Conservation (phyloP, 2,329 filamentous ascomycete species). For the Tolypocladium paradoxum region DNA sequence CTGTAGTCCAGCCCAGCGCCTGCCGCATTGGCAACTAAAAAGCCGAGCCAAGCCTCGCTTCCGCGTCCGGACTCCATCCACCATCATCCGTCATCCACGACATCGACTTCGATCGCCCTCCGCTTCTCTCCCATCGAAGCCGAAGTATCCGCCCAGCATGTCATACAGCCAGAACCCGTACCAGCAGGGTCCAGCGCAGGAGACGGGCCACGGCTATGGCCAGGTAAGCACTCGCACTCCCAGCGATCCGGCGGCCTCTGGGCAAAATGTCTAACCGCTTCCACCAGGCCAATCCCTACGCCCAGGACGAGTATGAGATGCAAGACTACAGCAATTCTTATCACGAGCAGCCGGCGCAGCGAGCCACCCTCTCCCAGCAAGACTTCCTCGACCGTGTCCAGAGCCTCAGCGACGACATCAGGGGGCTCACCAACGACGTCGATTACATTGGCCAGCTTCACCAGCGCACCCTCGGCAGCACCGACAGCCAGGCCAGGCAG, state of each 20-base stretch:
- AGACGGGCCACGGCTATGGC: slow-evolving; percentile 8
- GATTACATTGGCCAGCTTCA: slow-evolving; percentile 58
- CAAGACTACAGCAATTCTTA: slow-evolving; percentile 34
- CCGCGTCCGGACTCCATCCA: background rate
- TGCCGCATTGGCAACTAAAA: background rate
- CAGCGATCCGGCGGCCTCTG: background rate
- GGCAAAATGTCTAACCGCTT: background rate
- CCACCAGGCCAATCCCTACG: slow-evolving; percentile 7
- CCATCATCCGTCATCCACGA: background rate
- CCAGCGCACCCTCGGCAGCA: slow-evolving; percentile 58
- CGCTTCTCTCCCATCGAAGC: background rate
- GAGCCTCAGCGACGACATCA: slow-evolving; percentile 57
- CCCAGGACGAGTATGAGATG: slow-evolving; percentile 34
- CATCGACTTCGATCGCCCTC: background rate
- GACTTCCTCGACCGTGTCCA: slow-evolving; percentile 61
- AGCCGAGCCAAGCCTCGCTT: background rate
- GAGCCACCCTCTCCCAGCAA: slow-evolving; percentile 40
- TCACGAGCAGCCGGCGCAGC: slow-evolving; percentile 15
- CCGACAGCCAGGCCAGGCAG: slow-evolving; percentile 43
- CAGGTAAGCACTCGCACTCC: slow-evolving; percentile 6
- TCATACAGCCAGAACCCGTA: slow-evolving; percentile 13
- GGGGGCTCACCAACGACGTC: slow-evolving; percentile 54
- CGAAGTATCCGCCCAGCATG: slow-evolving; percentile 6
- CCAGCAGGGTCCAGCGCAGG: slow-evolving; percentile 10
- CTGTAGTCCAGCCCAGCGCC: too few relatives aligned